Base-by-base conservation (phyloP, 257 asterid species). In the Solanum neorickii region DNA sequence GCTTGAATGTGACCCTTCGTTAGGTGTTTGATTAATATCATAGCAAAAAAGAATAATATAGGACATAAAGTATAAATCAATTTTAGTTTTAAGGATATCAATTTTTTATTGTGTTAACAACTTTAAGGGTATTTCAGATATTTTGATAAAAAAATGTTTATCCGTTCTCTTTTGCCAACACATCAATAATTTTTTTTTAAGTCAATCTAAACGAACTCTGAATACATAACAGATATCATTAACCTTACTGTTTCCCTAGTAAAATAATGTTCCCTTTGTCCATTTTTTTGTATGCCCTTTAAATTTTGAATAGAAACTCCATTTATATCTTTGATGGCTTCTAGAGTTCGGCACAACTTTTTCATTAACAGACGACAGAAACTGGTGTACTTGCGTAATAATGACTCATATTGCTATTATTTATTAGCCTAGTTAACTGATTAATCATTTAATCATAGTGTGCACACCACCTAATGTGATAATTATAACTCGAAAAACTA, bases 51-150 rank as follows among this genome's bases (percentile, higher is more conserved):
- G 60, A 0, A 52, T 3, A 33, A 33, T 33, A 3, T 33, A 33
- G 35, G 35, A 33, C 1, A 33, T 33, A 33, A 33, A 33, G 35
- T 33, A 33, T 33, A 33, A 33, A 33, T 33, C 4, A 4, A 33
- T 33, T 4, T 33, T 33, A 33, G 0, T 33, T 33, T 33, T 3
- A 33, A 33, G 5, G 1, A 0, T 0, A 33, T 33, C 5, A 0
- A 33, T 1, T 3, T 33, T 33, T 33, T 33, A 33, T 33, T 5
- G 5, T 4, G 35, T 33, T 33, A 33, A 33, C 35, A 33, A 33
- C 5, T 33, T 33, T 33, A 33, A 33, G 5, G 5, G 0, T 33
- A 33, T 33, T 4, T 33, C 1, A 33, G 35, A 33, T 0, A 33
- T 33, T 33, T 33, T 33, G 5, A 33, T 33, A 3, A 33, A 33